phyloP scores from a whole-genome alignment of 331 rosid genomes.

The Phaseolus coccineus region DNA sequence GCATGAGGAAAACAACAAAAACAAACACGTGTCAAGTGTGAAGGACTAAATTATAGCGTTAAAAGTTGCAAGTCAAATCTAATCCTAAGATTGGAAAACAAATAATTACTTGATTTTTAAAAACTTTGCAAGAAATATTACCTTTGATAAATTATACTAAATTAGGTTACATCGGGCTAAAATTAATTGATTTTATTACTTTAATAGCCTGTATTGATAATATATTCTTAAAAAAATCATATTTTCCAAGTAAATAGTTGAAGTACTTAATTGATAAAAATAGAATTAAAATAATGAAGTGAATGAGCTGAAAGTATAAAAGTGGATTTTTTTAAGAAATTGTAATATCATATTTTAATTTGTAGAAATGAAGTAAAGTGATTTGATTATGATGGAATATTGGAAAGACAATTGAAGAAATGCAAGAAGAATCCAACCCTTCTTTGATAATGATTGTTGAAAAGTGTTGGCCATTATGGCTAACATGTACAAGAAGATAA shows the following conservation, averaged over 20 bases:
- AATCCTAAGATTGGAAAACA: not conserved
- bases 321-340: not conserved
- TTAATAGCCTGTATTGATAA: not conserved
- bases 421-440: conserved; percentile 37
- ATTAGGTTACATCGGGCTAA: not conserved
- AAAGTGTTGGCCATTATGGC: conserved; percentile 49
- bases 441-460: conserved; percentile 45
- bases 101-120: not conserved
- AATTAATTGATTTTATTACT: not conserved
- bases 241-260: not conserved
- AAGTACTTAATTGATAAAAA: not conserved
- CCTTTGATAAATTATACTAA: no score
- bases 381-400: not conserved
- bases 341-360: not conserved
- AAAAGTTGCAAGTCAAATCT: not conserved
- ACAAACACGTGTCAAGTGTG: not conserved
- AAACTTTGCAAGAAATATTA: not conserved
- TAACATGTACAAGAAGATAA: conserved; percentile 50
- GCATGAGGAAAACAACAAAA: not conserved
- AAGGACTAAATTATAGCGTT: not conserved
- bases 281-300: not conserved
- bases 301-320: not conserved
- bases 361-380: not conserved
- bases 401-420: conserved; percentile 3
- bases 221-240: not conserved